Evolutionary conservation across 2,329 filamentous ascomycete species (phyloP).

Genomic region (Cercospora janseana): DNA sequence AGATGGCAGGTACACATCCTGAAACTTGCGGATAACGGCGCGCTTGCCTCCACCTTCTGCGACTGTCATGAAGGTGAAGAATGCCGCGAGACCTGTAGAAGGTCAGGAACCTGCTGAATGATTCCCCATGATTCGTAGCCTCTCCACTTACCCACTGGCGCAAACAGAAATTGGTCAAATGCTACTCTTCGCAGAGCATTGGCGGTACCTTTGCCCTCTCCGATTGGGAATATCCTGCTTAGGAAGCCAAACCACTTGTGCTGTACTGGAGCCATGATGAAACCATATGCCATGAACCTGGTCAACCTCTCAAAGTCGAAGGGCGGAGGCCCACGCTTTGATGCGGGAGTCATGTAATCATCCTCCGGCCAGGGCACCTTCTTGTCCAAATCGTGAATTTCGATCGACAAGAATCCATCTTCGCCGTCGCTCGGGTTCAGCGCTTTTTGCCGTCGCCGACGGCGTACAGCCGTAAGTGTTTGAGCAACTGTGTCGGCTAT

Average conservation of each 20-base stretch:
- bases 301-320: constrained; percentile 96
- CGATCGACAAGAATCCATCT: constrained; percentile 74
- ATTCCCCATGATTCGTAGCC: not conserved
- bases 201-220: constrained; percentile 51
- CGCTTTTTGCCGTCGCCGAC: constrained; percentile 46
- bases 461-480: constrained; percentile 78
- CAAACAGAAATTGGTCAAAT: constrained; percentile 90
- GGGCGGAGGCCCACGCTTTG: constrained; percentile 65
- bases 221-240: constrained; percentile 76
- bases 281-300: constrained; percentile 95
- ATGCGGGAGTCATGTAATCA: constrained; percentile 63
- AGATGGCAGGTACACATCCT: constrained; percentile 90
- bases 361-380: constrained; percentile 66
- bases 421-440: constrained; percentile 57
- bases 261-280: constrained; percentile 91
- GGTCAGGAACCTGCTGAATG: not conserved
- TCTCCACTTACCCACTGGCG: constrained; percentile 67
- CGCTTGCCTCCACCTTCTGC: constrained; percentile 85
- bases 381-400: constrained; percentile 82
- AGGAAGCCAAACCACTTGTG: constrained; percentile 95
- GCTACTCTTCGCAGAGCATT: constrained; percentile 87
- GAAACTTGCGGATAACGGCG: constrained; percentile 78
- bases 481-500: constrained; percentile 96
- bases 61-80: constrained; percentile 96
- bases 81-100: constrained; percentile 66